Percentiles rank a stretch among this genome's conserved stretches.
Conservation (phyloP, 2,329 filamentous ascomycete genomes). For the Trichoderma aggressivum region DNA sequence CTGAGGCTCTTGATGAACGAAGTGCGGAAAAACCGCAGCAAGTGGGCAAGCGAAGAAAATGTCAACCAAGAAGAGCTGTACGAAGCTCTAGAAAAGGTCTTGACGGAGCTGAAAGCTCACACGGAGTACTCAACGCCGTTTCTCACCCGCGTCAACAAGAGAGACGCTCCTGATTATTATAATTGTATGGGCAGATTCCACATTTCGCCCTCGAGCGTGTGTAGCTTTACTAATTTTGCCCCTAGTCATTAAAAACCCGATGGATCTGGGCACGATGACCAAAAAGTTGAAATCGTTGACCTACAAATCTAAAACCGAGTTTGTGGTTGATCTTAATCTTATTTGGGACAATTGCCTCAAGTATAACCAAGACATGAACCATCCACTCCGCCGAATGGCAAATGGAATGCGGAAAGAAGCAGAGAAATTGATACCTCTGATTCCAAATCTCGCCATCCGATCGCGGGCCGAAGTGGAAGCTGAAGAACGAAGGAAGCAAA, state of each 20-base stretch:
- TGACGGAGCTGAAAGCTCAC: constrained; percentile 95
- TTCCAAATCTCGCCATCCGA: constrained; percentile 86
- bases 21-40: constrained; percentile 94
- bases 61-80: constrained; percentile 97
- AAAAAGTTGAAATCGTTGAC: constrained; percentile 84
- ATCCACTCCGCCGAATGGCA: constrained; percentile 87
- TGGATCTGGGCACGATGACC: constrained; percentile 97
- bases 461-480: constrained; percentile 93
- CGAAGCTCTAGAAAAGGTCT: constrained; percentile 91
- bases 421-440: constrained; percentile 91
- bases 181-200: constrained; percentile 58
- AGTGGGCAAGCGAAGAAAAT: constrained; percentile 98
- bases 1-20: constrained; percentile 92
- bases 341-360: constrained; percentile 97
- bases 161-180: constrained; percentile 95
- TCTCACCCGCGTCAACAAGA: constrained; percentile 89
- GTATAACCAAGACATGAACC: constrained; percentile 87
- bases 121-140: constrained; percentile 98
- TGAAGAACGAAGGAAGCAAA: constrained; percentile 78
- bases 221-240: constrained; percentile 25
- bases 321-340: constrained; percentile 86
- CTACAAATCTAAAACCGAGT: constrained; percentile 90
- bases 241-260: constrained; percentile 87
- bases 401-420: constrained; percentile 97
- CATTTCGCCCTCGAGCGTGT: not conserved